phyloP scores from a whole-genome alignment of 1,139 yeast genomes.

The Debaryomyces robertsiae region DNA sequence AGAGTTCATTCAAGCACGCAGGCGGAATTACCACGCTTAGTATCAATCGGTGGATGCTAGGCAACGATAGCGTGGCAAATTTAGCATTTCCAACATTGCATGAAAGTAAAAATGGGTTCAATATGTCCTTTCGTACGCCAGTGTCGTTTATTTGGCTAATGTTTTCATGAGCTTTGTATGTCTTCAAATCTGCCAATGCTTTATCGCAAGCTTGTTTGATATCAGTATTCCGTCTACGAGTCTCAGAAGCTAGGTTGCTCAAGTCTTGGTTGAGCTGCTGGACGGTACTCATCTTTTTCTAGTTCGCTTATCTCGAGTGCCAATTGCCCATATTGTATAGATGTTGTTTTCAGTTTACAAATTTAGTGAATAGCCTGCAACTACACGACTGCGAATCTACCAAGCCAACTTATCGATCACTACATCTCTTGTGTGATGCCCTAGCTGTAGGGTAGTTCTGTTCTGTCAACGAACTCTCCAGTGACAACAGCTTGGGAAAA shows the following conservation, averaged over 20 bases:
- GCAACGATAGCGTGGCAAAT: constrained; percentile 69
- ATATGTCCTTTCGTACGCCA: constrained; percentile 50
- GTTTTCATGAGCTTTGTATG: constrained; percentile 20
- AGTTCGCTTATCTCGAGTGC: neutral
- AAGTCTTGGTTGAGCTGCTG: constrained; percentile 59
- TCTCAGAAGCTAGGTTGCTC: constrained; percentile 60
- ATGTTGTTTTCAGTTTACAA: constrained; percentile 1
- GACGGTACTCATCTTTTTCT: constrained; percentile 35
- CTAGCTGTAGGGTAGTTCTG: too few species aligned
- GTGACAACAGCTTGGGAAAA: too few species aligned
- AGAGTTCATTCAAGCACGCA: constrained; percentile 51
- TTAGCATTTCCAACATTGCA: constrained; percentile 77
- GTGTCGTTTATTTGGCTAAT: constrained; percentile 13
- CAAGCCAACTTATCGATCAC: too few species aligned
- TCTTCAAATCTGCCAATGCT: constrained; percentile 53
- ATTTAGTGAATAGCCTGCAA: neutral
- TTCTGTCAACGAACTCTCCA: too few species aligned
- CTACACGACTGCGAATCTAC: constrained; percentile 4
- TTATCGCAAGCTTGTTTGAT: constrained; percentile 67
- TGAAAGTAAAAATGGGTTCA: constrained; percentile 71
- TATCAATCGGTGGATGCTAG: constrained; percentile 64
- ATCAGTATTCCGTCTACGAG: constrained; percentile 69
- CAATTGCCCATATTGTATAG: constrained; percentile 1
- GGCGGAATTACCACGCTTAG: constrained; percentile 51
- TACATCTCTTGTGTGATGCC: too few species aligned